phyloP scores from a whole-genome alignment of 2,329 filamentous ascomycete genomes.

The Pestalotiopsis sp. region DNA sequence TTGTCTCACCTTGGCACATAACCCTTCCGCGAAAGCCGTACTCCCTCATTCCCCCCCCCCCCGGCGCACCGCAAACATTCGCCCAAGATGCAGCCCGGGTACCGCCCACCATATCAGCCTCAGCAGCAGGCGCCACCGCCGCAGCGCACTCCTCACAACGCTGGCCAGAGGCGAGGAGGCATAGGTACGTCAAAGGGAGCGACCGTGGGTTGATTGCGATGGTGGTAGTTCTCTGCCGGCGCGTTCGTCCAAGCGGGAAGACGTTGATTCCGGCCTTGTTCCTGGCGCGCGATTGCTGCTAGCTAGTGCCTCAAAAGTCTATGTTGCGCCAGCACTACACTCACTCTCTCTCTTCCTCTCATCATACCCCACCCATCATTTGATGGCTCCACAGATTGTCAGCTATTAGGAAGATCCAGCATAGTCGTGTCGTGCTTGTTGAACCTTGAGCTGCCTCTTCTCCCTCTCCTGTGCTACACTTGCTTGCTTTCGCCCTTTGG shows the following conservation, averaged over 20 bases:
- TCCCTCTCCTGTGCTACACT: neutral
- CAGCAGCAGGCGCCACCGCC: slow-evolving; percentile 50
- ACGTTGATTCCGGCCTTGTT: neutral
- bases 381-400: slow-evolving; percentile 15
- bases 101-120: slow-evolving; percentile 34
- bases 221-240: neutral
- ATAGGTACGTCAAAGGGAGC: slow-evolving; percentile 44
- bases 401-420: slow-evolving; percentile 11
- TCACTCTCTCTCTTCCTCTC: neutral
- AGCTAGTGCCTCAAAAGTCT: slow-evolving; percentile 5
- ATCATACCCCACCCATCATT: slow-evolving; percentile 13
- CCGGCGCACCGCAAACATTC: slow-evolving; percentile 4
- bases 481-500: slow-evolving; percentile 10
- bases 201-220: neutral
- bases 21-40: neutral
- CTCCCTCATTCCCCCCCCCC: neutral
- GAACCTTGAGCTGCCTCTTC: neutral
- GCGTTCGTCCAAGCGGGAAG: neutral
- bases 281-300: neutral
- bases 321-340: neutral
- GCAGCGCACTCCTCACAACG: slow-evolving; percentile 48
- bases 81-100: slow-evolving; percentile 52
- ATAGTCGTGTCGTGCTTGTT: slow-evolving; percentile 1
- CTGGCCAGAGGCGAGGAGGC: slow-evolving; percentile 51
- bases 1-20: slow-evolving; percentile 17